Evolutionary conservation across 257 asterid genomes (phyloP), one percentile per base, ranked within the genome.

Genomic region (Rhazya stricta): DNA sequence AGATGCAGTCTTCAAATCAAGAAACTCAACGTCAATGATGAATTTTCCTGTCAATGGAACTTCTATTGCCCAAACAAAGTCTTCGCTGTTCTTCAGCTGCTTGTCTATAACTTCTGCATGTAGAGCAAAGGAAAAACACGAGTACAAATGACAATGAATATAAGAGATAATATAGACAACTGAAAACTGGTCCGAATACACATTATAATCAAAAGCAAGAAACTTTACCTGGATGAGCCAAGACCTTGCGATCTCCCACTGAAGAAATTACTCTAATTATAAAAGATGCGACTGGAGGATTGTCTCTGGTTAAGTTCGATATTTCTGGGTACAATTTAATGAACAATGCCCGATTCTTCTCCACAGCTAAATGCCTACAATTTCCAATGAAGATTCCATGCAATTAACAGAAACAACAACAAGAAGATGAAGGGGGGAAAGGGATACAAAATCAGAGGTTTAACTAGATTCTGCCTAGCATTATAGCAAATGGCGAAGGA

Each of bases 11-110:
- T 94, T 94, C 42, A 94, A 84, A 85, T 94, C 99, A 77, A 94
- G 94, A 75, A 94, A 94, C 85, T 94, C 98, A 19, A 94, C 88
- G 73, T 94, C 97, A 29, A 94, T 89, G 82, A 92, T 87, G 94
- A 92, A 89, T 84, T 89, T 94, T 43, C 99, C 98, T 0, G 95
- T 87, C 34, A 89, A 78, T 53, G 99, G 96, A 68, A 85, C 84
- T 80, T 94, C 96, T 36, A 90, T 69, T 0, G 88, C 60, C 99
- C 99, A 94, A 60, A 87, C 80, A 71, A 94, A 94, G 81, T 89
- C 99, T 45, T 90, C 97, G 77, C 79, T 91, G 88, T 75, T 87
- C 88, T 91, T 91, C 45, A 94, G 85, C 87, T 89, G 88, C 83
- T 87, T 91, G 69, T 94, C 97, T 48, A 71, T 82, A 77, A 94